Base-by-base conservation (phyloP, 768 basidiomycete species). In the Tulasnella sp. region DNA sequence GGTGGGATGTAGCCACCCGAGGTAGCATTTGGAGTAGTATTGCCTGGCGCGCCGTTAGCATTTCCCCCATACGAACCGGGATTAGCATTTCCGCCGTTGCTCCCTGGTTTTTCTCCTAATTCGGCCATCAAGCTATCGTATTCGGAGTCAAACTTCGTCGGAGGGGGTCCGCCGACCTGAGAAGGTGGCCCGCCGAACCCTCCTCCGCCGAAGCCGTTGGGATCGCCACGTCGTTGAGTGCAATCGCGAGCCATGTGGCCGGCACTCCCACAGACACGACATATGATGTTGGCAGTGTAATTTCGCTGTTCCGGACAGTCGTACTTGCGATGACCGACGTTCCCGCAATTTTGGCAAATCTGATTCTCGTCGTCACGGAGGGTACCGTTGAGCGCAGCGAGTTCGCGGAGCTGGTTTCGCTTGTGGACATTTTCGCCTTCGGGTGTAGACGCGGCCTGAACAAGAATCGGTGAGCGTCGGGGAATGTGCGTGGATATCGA, bases 391-490 rank as follows among this genome's bases (percentile, higher is more conserved):
- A 99, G 85, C 25, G 96, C 96, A 22, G 97, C 97, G 67, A 99
- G 88, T 83, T 99, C 97, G 80, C 97, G 93, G 67, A 99, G 90
- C 84, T 99, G 97, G 81, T 97, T 98, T 73, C 97, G 93, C 83
- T 99, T 99, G 86, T 99, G 97, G 81, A 97, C 97, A 82, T 99
- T 99, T 85, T 99, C 96, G 38, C 96, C 97, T 86, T 99, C 97
- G 7, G 97, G 97, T 8, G 96, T 97, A 17, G 97, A 99, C 15
- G 97, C 97, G 77, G 97, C 97, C 97, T 99, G 80, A 0, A 54
- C 36, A 76, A 38, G 17, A 52, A 71, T 78, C 34, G 1, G 37
- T 45, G 39, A 70, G 76, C 15, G 80, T 75, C 31, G 49, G 71
- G 49, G 70, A 74, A 37, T 71, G 74, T 36, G 29, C 31, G n/a